Evolutionary conservation across 2,329 filamentous ascomycete species (phyloP).

Genomic region (Didymella sp.): DNA sequence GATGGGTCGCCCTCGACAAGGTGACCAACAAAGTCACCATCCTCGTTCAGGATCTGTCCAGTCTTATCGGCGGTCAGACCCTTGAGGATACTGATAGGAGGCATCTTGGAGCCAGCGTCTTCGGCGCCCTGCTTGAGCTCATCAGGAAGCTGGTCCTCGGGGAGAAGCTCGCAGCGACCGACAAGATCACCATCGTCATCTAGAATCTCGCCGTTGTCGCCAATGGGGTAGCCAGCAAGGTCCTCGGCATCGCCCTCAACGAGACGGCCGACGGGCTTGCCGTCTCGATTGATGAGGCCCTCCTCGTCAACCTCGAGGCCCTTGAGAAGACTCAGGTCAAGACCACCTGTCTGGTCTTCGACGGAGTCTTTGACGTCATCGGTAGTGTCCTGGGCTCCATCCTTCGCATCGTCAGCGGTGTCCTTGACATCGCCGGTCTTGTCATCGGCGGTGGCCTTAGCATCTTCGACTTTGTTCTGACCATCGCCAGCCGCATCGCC

Average conservation of each 20-base stretch:
- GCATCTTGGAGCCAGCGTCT: conserved; percentile 48
- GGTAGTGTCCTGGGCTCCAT: conserved; percentile 39
- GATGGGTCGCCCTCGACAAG: conserved; percentile 57
- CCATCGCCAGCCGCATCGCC: conserved; percentile 53
- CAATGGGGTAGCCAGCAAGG: conserved; percentile 60
- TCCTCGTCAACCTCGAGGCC: conserved; percentile 62
- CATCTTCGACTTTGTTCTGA: conserved; percentile 35
- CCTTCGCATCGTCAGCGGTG: conserved; percentile 40
- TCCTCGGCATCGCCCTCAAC: conserved; percentile 62
- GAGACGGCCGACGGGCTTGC: conserved; percentile 58
- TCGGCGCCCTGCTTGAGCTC: conserved; percentile 50
- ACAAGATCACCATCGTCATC: conserved; percentile 63
- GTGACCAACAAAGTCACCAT: conserved; percentile 59
- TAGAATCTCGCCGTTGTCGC: conserved; percentile 63
- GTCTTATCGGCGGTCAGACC: conserved; percentile 56
- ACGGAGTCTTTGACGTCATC: conserved; percentile 38
- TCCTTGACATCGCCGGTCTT: conserved; percentile 48
- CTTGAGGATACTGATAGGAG: conserved; percentile 56
- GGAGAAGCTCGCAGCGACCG: conserved; percentile 59
- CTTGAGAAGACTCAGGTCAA: conserved; percentile 57
- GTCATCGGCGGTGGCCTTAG: conserved; percentile 38
- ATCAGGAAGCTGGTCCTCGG: conserved; percentile 50
- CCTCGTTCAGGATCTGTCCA: conserved; percentile 59
- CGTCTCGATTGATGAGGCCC: conserved; percentile 59
- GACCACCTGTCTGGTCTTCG: conserved; percentile 41